A percentile compares a stretch with the other conserved stretches of the same genome.
Conservation (phyloP, 2,329 filamentous ascomycete species). For the Fonsecaea erecta region DNA sequence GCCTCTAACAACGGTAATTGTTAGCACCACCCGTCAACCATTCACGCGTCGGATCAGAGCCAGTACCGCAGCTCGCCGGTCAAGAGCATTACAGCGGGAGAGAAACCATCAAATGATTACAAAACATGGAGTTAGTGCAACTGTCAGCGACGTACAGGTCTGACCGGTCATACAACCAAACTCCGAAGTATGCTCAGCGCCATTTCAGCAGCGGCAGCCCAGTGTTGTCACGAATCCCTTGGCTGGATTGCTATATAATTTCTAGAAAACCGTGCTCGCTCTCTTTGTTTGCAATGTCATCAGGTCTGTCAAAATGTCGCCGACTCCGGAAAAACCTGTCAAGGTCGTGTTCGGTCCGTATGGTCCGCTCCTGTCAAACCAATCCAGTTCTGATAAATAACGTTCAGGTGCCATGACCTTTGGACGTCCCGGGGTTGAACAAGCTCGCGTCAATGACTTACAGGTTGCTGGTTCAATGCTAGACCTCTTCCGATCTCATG, state of each 20-base stretch:
- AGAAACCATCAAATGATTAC: not conserved
- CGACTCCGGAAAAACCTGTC: not conserved
- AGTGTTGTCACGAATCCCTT: not conserved
- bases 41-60: no score
- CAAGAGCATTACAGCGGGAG: not conserved
- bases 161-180: not conserved
- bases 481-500: not conserved
- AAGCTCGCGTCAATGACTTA: conserved; percentile 5
- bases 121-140: not conserved
- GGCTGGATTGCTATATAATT: not conserved
- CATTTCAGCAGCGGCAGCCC: not conserved
- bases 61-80: no score
- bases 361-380: not conserved
- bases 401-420: not conserved
- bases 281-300: not conserved
- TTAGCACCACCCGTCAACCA: no score
- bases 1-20: no score
- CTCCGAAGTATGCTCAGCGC: not conserved
- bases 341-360: not conserved
- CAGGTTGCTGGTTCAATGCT: not conserved
- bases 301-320: not conserved
- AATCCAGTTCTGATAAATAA: not conserved
- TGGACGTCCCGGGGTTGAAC: not conserved
- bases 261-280: not conserved
- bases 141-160: not conserved